A percentile compares a stretch with the other conserved stretches of the same genome.
Evolutionary conservation across 208 protist species (phyloP).

Genomic region (Wallacemonas collosoma): DNA sequence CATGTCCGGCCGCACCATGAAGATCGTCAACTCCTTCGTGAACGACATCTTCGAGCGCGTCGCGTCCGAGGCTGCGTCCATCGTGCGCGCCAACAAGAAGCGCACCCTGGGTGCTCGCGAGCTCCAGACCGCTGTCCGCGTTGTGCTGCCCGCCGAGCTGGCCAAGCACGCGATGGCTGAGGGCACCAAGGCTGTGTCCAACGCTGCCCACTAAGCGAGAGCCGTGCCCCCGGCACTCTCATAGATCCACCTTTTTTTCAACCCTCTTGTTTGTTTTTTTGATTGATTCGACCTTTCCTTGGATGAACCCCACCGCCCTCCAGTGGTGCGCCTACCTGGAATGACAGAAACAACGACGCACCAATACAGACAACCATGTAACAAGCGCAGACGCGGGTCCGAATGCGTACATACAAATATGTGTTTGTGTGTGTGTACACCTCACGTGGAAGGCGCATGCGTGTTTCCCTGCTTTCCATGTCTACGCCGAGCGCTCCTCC

Average conservation of each 20-base stretch:
- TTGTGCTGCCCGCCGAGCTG: constrained; percentile 97
- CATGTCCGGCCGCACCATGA: constrained; percentile 96
- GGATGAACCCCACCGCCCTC: not conserved
- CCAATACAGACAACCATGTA: not conserved
- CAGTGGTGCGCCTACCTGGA: not conserved
- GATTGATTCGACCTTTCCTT: not conserved
- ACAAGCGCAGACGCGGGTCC: not conserved
- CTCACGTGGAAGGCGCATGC: too few relatives aligned
- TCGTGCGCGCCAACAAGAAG: constrained; percentile 96
- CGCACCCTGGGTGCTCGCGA: constrained; percentile 95
- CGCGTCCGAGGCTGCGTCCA: constrained; percentile 89
- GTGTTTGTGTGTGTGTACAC: not conserved
- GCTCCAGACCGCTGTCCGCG: constrained; percentile 96
- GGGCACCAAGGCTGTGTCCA: constrained; percentile 98
- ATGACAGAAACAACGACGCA: not conserved
- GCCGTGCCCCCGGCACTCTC: constrained; percentile 2
- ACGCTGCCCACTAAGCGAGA: constrained; percentile 42
- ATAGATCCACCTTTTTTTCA: constrained; percentile 2
- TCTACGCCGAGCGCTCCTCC: too few relatives aligned
- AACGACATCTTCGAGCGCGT: constrained; percentile 98
- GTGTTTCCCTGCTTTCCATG: too few relatives aligned
- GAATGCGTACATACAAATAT: not conserved
- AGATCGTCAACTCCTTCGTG: constrained; percentile 98
- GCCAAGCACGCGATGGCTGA: constrained; percentile 99
- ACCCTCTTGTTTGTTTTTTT: not conserved